Evolutionary conservation across 805 yeast genomes (phyloP).

Genomic region (Metschnikowia aberdeeniae): DNA sequence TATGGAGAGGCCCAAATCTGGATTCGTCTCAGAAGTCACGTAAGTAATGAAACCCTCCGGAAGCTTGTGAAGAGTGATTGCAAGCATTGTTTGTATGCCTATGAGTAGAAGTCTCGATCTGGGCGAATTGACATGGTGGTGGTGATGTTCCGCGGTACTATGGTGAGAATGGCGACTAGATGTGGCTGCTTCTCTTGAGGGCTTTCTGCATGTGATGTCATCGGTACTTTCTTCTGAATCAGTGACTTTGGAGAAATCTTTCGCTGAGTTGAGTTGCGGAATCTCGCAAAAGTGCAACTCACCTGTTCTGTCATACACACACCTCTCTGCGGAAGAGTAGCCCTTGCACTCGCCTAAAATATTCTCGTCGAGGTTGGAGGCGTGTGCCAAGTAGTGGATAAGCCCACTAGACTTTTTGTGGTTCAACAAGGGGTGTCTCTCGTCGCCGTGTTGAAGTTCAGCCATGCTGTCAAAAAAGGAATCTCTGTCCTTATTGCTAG

Average conservation of each 20-base stretch:
- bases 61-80: constrained; percentile 81
- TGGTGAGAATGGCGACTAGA: constrained; percentile 11
- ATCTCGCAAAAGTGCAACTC: constrained; percentile 39
- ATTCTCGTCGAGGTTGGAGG: constrained; percentile 17
- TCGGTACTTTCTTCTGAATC: background rate
- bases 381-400: constrained; percentile 24
- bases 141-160: constrained; percentile 47
- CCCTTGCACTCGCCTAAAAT: constrained; percentile 47
- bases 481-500: background rate
- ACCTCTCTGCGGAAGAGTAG: constrained; percentile 40
- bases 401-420: constrained; percentile 21
- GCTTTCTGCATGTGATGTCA: background rate
- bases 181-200: background rate
- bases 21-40: constrained; percentile 66
- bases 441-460: background rate
- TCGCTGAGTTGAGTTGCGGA: constrained; percentile 23
- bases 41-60: constrained; percentile 94
- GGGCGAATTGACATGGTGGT: constrained; percentile 77
- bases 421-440: constrained; percentile 10
- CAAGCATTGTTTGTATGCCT: constrained; percentile 86
- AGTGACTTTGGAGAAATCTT: background rate
- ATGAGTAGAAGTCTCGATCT: constrained; percentile 75
- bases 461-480: background rate
- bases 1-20: constrained; percentile 67
- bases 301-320: constrained; percentile 17